Base-by-base conservation (phyloP, 2,329 filamentous ascomycete species). In the Teratosphaeria pseudoeucalypti region DNA sequence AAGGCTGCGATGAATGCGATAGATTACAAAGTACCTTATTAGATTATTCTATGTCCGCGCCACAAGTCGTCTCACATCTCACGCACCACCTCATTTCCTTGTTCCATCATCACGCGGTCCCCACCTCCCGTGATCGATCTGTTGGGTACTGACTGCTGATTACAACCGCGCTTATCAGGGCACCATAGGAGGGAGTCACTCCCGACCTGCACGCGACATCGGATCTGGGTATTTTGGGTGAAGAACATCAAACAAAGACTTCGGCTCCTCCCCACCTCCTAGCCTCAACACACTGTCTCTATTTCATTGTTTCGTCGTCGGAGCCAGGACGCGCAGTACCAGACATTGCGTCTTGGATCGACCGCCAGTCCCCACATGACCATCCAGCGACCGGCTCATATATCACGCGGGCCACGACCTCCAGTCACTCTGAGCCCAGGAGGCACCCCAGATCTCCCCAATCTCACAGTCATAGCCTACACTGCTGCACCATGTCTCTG, bases 401-500 rank as follows among this genome's bases (percentile, higher is more conserved):
- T 49, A 23, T 19, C 19, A n/a, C 7, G n/a, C 19, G 26, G 43
- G 19, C 43, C 6, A 49, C 43, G 23, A 26, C 9, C n/a, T 19
- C 23, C 23, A 23, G 23, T 23, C 19, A 23, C 6, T 19, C 43
- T 49, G 43, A n/a, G 16, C 43, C 19, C 37, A 10, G 43, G 43
- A 49, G 43, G 53, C 27, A 32, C 16, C 53, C 27, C 6, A 6
- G 1, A 23, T 2, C 12, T 29, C 53, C 27, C 53, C 16, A 34
- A 32, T 32, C 29, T 16, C 23, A 54, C 53, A 54, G 34, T 10
- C 32, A 54, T 10, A 34, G 27, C 16, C 19, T 32, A 32, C 53
- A 34, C 23, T 37, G 7, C 26, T 37, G 7, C 53, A 32, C 12
- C 1, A 32, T 54, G 53, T 73, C 71, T 55, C 67, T 72, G 47